Evolutionary conservation across 129 eudicot species (phyloP).

Genomic region (Flaveria sonorensis): DNA sequence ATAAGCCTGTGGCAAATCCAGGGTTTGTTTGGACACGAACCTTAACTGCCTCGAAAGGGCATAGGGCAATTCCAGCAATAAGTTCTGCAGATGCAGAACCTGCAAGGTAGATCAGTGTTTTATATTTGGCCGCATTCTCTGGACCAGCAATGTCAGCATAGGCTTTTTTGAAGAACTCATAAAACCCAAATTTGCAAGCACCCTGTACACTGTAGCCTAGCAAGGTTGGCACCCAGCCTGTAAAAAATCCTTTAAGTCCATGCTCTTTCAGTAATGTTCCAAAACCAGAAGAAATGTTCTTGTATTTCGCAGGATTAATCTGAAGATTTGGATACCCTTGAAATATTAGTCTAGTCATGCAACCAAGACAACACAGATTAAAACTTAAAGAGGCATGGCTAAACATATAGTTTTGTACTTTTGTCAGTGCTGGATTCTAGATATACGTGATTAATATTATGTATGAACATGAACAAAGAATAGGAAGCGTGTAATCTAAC

Average conservation of each 20-base stretch:
- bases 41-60: constrained; percentile 93
- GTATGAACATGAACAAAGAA: background rate
- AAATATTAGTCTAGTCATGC: background rate
- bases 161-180: constrained; percentile 82
- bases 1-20: constrained; percentile 78
- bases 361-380: constrained; percentile 1
- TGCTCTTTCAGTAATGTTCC: constrained; percentile 80
- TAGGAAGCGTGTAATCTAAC: background rate
- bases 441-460: background rate
- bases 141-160: constrained; percentile 89
- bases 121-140: constrained; percentile 73
- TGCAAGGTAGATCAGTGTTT: constrained; percentile 78
- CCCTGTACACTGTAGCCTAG: constrained; percentile 90
- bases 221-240: constrained; percentile 91
- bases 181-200: constrained; percentile 81
- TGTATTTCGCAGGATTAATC: constrained; percentile 88
- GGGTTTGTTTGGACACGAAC: constrained; percentile 97
- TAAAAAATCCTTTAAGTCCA: constrained; percentile 80
- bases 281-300: constrained; percentile 65
- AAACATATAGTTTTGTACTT: constrained; percentile 1
- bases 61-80: constrained; percentile 85
- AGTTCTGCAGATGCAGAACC: constrained; percentile 92
- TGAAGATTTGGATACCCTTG: constrained; percentile 29
- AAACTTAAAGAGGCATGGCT: background rate
- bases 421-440: background rate